These are phyloP conservation scores for Boletellus ananas DNA, from an alignment of 768 basidiomycete genomes.

Conservation along the genomic window DNA sequence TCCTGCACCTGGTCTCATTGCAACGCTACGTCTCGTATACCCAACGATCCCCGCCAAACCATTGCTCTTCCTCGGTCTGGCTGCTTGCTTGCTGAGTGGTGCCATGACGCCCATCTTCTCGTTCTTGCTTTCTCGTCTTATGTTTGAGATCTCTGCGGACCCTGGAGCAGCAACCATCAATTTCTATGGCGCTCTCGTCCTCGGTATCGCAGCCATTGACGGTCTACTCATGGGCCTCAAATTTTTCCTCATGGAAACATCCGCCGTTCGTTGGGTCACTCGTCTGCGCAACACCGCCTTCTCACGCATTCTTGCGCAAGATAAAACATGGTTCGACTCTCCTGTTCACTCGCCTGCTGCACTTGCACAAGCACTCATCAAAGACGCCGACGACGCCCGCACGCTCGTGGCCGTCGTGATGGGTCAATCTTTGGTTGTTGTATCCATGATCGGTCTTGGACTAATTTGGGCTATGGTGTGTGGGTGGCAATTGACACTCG, in stretches of 20 bases:
- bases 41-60: constrained; percentile 74
- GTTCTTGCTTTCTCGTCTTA: constrained; percentile 75
- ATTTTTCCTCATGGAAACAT: constrained; percentile 75
- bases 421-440: constrained; percentile 68
- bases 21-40: constrained; percentile 52
- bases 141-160: constrained; percentile 71
- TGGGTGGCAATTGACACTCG: constrained; percentile 92
- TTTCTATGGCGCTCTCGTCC: constrained; percentile 65
- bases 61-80: constrained; percentile 64
- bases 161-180: constrained; percentile 66
- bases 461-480: constrained; percentile 83
- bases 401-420: constrained; percentile 70
- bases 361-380: constrained; percentile 74
- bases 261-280: constrained; percentile 73
- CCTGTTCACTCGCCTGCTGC: constrained; percentile 52
- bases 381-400: constrained; percentile 87
- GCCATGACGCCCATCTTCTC: constrained; percentile 92
- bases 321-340: constrained; percentile 85
- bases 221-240: constrained; percentile 73
- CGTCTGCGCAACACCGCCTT: constrained; percentile 56
- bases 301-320: constrained; percentile 63
- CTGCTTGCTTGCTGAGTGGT: constrained; percentile 69
- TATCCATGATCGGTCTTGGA: constrained; percentile 78
- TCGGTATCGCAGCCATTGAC: constrained; percentile 71
- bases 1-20: constrained; percentile 21